Conservation (phyloP, 345 rosid species). For the Chamaenerion angustifolium region DNA sequence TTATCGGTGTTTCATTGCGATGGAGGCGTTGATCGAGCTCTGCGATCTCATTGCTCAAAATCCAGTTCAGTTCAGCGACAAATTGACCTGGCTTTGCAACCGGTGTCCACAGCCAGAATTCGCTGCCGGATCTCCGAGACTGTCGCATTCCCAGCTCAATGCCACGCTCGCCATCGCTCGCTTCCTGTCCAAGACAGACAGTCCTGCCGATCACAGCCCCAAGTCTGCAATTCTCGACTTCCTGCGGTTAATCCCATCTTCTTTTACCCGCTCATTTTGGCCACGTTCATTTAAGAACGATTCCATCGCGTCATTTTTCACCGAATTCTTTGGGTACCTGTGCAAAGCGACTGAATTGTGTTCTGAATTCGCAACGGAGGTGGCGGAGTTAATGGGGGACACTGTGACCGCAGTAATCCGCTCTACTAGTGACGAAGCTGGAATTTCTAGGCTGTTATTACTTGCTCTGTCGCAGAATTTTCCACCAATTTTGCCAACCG, state of each 20-base stretch:
- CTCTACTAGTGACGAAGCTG: constrained; percentile 22
- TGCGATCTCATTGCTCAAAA: constrained; percentile 67
- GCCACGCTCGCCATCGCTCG: constrained; percentile 71
- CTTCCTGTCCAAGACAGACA: constrained; percentile 51
- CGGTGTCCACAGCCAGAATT: constrained; percentile 79
- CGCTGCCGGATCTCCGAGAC: constrained; percentile 55
- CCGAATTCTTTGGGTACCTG: constrained; percentile 53
- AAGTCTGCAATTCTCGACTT: constrained; percentile 51
- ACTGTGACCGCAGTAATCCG: constrained; percentile 39
- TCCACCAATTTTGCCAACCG: constrained; percentile 47
- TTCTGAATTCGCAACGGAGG: constrained; percentile 51
- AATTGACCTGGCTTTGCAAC: constrained; percentile 77
- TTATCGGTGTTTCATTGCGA: neutral
- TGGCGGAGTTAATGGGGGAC: constrained; percentile 54
- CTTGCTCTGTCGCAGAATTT: constrained; percentile 58
- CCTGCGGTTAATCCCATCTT: constrained; percentile 50
- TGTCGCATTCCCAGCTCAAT: constrained; percentile 76
- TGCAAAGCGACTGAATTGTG: constrained; percentile 33
- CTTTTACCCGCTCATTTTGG: constrained; percentile 74
- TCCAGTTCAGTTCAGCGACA: constrained; percentile 70
- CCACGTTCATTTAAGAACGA: constrained; percentile 57
- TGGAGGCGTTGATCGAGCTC: constrained; percentile 83
- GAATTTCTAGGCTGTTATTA: constrained; percentile 48
- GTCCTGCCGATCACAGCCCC: constrained; percentile 37
- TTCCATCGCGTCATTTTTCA: constrained; percentile 43